Evolutionary conservation across 139 green algal species (phyloP), one percentile per base, ranked within the genome.

Genomic region (Dunaliella primolecta): DNA sequence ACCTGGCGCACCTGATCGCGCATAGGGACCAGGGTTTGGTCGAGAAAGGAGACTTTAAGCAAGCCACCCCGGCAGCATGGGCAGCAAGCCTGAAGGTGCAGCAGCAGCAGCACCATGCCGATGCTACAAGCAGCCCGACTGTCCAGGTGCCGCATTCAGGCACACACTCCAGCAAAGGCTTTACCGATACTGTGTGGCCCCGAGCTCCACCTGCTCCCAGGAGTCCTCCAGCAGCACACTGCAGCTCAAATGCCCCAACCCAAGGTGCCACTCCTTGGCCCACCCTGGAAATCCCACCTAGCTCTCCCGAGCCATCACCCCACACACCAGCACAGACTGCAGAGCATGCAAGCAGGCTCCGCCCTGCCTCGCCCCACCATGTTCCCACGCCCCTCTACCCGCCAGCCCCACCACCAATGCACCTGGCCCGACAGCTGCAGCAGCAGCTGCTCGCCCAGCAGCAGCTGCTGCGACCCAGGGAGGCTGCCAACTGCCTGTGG

Each of bases 401-500:
- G 11, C 30, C 20, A 3, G 38, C 20, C 3, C 32, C 33, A 3
- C 21, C 21, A 2, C 77, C 33, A 23, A 2, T 32, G 35, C 33
- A 81, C n/a, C 77, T 81, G 36, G 3, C n/a, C 21, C 32, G 33
- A 15, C 77, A 33, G 21, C 34, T 81, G 77, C 35, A 31, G 36
- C 35, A 57, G 21, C 77, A 81, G 33, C 34, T 81, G 77, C 33
- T n/a, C 77, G 21, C n/a, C 33, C 23, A 33, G 27, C n/a, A 1
- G 34, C 3, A 30, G 1, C 33, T 33, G 35, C 35, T 81, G 77
- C 33, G 77, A 1, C 35, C 35, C 2, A 33, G 77, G 21, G 77
- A 81, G 27, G 77, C 34, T 33, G 77, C 77, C 2, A 81, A 81
- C 15, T 34, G 37, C 23, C n/a, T 70, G 33, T 81, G 77, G 77